A percentile compares a stretch with the other conserved stretches of the same genome.
These are phyloP conservation scores for Globisporangium solare DNA, from an alignment of 352 stramenopile genomes.

Conservation along the genomic window DNA sequence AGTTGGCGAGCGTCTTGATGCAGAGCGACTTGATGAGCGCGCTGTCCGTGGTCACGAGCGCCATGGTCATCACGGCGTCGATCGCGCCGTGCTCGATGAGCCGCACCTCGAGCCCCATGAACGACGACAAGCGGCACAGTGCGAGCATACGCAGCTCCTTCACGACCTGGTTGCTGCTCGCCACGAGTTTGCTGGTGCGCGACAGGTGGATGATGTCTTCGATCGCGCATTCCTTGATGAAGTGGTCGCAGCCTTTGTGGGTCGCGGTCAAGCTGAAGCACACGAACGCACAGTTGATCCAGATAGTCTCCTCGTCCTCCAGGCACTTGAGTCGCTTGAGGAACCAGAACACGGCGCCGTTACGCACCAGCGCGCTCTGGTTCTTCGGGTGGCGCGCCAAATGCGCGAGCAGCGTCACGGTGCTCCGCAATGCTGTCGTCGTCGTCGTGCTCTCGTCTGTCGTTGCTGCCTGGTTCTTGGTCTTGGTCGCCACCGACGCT, in stretches of 20 bases:
- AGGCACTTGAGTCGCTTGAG: slow-evolving; percentile 42
- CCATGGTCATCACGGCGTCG: slow-evolving; percentile 64
- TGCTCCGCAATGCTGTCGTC: slow-evolving; percentile 27
- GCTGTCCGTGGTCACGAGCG: slow-evolving; percentile 66
- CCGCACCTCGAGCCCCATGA: slow-evolving; percentile 46
- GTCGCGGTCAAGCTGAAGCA: slow-evolving; percentile 62
- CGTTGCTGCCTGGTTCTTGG: background rate
- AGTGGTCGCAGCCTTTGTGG: slow-evolving; percentile 62
- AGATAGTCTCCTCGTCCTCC: slow-evolving; percentile 37
- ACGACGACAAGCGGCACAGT: slow-evolving; percentile 66
- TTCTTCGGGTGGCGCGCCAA: slow-evolving; percentile 58
- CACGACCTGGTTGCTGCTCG: slow-evolving; percentile 34
- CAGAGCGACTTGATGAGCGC: slow-evolving; percentile 61
- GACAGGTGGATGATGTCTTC: slow-evolving; percentile 68
- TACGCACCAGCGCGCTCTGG: slow-evolving; percentile 40
- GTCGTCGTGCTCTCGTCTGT: background rate
- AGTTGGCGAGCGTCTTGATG: slow-evolving; percentile 75
- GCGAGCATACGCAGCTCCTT: slow-evolving; percentile 70
- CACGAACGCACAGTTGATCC: slow-evolving; percentile 69
- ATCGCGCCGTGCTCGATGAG: slow-evolving; percentile 74
- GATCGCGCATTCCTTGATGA: slow-evolving; percentile 68
- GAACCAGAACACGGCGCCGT: slow-evolving; percentile 56
- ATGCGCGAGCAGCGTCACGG: slow-evolving; percentile 55
- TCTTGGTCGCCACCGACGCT: background rate
- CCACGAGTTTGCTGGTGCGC: slow-evolving; percentile 29